Conservation (phyloP, 2,329 filamentous ascomycete genomes). For the Fusarium gaditjirri region DNA sequence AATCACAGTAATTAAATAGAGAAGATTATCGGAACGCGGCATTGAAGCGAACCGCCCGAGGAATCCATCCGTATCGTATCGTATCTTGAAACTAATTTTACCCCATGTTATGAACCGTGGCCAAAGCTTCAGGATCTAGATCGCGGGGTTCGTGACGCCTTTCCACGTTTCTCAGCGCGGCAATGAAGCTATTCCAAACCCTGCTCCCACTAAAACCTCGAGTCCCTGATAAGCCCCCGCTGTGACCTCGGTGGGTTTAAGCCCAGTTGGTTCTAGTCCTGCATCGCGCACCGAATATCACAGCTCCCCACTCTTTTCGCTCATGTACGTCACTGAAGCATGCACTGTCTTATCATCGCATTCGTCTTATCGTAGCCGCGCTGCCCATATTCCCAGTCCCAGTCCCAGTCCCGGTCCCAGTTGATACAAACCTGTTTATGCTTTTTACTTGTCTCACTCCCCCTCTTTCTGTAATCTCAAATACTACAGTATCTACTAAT, state of each 20-base stretch:
- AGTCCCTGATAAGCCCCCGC: neutral
- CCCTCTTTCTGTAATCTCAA: neutral
- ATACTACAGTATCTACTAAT: neutral
- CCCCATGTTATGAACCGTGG: conserved; percentile 5
- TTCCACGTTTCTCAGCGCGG: conserved; percentile 9
- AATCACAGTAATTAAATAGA: neutral
- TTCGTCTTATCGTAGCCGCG: conserved; percentile 44
- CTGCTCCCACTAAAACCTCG: neutral
- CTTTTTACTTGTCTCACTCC: conserved; percentile 12
- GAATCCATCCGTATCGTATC: neutral
- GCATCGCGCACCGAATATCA: conserved; percentile 33
- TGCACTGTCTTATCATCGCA: conserved; percentile 36
- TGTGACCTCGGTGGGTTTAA: conserved; percentile 4
- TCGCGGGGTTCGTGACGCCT: conserved; percentile 18
- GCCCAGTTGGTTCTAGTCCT: conserved; percentile 8
- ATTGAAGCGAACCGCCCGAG: neutral
- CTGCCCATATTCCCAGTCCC: conserved; percentile 2
- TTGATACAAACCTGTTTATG: conserved; percentile 10
- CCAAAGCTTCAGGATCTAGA: conserved; percentile 22
- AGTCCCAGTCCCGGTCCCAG: no score
- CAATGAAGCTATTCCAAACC: conserved; percentile 22
- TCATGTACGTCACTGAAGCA: conserved; percentile 41
- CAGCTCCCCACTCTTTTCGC: conserved; percentile 15
- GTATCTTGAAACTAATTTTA: neutral
- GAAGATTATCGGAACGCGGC: neutral